Evolutionary conservation across 78 protist genomes (phyloP).

Genomic region (Dictyostelium intermedium): DNA sequence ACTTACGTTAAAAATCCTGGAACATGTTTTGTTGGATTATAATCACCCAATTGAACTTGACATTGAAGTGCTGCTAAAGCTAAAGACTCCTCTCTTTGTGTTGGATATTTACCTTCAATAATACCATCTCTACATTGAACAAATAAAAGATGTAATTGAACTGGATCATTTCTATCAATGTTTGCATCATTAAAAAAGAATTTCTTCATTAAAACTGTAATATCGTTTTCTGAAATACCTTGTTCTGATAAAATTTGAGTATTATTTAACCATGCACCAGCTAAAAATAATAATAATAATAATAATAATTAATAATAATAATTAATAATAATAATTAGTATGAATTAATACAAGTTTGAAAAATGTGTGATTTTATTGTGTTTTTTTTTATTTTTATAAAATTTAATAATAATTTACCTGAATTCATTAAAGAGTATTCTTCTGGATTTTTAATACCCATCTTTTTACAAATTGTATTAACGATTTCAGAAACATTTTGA

Average conservation of each 20-base stretch:
- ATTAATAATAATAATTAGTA: background rate
- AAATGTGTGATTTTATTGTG: too few species aligned
- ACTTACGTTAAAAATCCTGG: constrained; percentile 53
- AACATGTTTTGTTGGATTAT: constrained; percentile 80
- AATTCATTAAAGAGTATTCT: constrained; percentile 69
- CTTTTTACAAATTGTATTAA: constrained; percentile 38
- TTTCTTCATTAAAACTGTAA: constrained; percentile 85
- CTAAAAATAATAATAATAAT: background rate
- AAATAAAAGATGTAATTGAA: constrained; percentile 88
- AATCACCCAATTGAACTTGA: constrained; percentile 76
- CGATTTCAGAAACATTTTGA: constrained; percentile 51
- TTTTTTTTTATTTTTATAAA: background rate
- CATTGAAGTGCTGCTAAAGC: constrained; percentile 81
- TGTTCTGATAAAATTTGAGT: constrained; percentile 88
- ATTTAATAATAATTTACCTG: background rate
- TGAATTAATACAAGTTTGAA: too few species aligned
- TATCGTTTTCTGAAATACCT: constrained; percentile 69
- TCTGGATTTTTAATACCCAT: constrained; percentile 82
- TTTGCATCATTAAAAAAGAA: constrained; percentile 91
- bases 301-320: too few species aligned
- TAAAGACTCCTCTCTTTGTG: constrained; percentile 73
- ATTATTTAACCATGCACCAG: constrained; percentile 85
- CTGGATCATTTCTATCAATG: constrained; percentile 88
- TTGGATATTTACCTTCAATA: constrained; percentile 65
- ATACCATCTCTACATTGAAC: constrained; percentile 82